Conservation (phyloP, 1,284 basidiomycete species). For the Cryptococcus sp. region DNA sequence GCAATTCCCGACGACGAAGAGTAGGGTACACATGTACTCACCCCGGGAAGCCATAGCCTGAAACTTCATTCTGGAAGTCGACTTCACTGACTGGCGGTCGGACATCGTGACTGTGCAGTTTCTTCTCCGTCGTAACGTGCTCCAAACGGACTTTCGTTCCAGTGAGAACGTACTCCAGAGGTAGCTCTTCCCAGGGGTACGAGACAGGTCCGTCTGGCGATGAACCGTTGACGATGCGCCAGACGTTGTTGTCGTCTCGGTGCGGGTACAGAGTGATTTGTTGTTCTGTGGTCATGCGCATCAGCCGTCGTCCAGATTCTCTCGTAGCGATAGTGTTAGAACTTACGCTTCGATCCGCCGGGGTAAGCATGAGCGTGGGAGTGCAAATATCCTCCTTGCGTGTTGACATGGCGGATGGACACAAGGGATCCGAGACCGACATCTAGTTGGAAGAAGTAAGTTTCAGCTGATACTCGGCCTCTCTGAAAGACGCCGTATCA, state of each 20-base stretch:
- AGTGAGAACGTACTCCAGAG: constrained; percentile 66
- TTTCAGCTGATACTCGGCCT: too few species aligned
- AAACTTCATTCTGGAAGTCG: constrained; percentile 99
- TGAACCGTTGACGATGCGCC: constrained; percentile 76
- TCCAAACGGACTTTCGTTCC: constrained; percentile 78
- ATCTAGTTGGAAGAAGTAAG: constrained; percentile 57
- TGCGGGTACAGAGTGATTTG: constrained; percentile 98
- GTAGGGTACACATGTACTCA: constrained; percentile 44
- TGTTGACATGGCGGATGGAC: constrained; percentile 86
- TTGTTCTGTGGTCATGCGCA: constrained; percentile 67
- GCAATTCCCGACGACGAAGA: not conserved
- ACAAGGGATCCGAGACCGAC: constrained; percentile 83
- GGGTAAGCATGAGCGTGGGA: constrained; percentile 91
- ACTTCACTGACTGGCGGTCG: constrained; percentile 96
- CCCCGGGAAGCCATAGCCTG: constrained; percentile 86
- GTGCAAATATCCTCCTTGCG: constrained; percentile 96
- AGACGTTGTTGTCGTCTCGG: constrained; percentile 87
- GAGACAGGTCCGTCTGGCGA: constrained; percentile 55
- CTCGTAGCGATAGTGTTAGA: not conserved
- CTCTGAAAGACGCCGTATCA: not conserved
- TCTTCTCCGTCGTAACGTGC: constrained; percentile 79
- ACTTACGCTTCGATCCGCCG: constrained; percentile 74
- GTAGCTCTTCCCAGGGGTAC: constrained; percentile 62
- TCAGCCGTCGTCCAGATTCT: not conserved
- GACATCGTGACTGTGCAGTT: constrained; percentile 90